phyloP scores from a whole-genome alignment of 331 rosid species.

The Telfairia occidentalis region DNA sequence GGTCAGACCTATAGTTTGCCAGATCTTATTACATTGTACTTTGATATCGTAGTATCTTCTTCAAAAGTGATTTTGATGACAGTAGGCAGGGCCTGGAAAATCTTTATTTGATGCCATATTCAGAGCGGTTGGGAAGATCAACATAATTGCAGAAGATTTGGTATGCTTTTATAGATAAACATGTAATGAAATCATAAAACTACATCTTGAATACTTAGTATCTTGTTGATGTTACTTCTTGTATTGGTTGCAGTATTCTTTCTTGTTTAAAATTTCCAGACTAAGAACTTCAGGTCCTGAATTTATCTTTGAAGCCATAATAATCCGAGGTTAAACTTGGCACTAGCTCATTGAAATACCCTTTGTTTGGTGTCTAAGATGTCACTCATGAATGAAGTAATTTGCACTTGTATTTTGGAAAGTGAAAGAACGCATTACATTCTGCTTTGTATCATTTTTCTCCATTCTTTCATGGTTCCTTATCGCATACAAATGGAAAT shows the following conservation, averaged over 20 bases:
- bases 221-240: background rate
- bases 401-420: background rate
- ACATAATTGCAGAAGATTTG: conserved; percentile 89
- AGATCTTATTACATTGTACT: background rate
- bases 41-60: conserved; percentile 18
- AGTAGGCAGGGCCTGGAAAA: conserved; percentile 86
- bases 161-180: conserved; percentile 29
- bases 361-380: background rate
- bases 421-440: background rate
- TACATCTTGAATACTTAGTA: background rate
- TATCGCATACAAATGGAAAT: background rate
- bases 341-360: background rate
- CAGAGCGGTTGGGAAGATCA: conserved; percentile 61
- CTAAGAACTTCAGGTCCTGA: background rate
- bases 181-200: background rate
- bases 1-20: conserved; percentile 30
- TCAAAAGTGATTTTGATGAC: conserved; percentile 18
- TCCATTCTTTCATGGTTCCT: background rate
- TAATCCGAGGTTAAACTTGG: background rate
- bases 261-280: background rate
- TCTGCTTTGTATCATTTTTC: background rate
- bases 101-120: conserved; percentile 65
- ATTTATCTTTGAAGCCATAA: conserved; percentile 5
- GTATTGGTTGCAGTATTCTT: background rate
- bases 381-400: background rate